Conservation (phyloP, 345 rosid species). For the Murraya paniculata region DNA sequence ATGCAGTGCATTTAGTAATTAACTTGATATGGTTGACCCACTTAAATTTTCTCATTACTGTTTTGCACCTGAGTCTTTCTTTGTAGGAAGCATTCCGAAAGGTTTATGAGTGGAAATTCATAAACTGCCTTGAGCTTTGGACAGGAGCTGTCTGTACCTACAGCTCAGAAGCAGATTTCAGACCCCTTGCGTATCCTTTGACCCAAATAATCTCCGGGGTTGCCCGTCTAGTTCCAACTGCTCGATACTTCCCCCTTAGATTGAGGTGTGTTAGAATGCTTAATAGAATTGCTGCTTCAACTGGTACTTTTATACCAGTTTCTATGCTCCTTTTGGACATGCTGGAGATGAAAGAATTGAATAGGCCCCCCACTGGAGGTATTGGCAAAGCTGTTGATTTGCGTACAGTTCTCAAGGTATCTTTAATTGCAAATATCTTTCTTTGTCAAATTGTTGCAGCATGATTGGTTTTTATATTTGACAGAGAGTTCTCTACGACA, state of each 20-base stretch:
- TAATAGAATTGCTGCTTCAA: slow-evolving; percentile 71
- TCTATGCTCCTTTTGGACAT: slow-evolving; percentile 90
- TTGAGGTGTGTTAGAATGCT: slow-evolving; percentile 91
- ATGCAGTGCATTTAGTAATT: not conserved
- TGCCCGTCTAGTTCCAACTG: slow-evolving; percentile 89
- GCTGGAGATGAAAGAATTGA: slow-evolving; percentile 96
- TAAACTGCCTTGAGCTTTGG: slow-evolving; percentile 97
- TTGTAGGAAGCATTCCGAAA: slow-evolving; percentile 81
- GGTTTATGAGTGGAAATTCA: slow-evolving; percentile 97
- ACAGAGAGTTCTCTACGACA: slow-evolving; percentile 21
- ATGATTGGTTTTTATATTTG: not conserved
- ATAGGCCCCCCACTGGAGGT: slow-evolving; percentile 80
- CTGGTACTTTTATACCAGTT: slow-evolving; percentile 80
- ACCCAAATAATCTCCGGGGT: slow-evolving; percentile 86
- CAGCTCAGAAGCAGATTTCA: slow-evolving; percentile 66
- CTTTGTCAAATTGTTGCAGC: not conserved
- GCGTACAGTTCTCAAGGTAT: slow-evolving; percentile 70
- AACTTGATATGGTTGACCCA: not conserved
- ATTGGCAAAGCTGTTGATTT: slow-evolving; percentile 86
- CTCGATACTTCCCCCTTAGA: slow-evolving; percentile 90
- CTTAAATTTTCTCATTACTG: not conserved
- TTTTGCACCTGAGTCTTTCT: not conserved
- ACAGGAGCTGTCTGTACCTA: slow-evolving; percentile 85
- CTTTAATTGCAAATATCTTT: not conserved
- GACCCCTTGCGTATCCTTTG: slow-evolving; percentile 88